These are phyloP conservation scores for Jamesozyma jinghongensis DNA, from an alignment of 805 yeast genomes.

Conservation along the genomic window DNA sequence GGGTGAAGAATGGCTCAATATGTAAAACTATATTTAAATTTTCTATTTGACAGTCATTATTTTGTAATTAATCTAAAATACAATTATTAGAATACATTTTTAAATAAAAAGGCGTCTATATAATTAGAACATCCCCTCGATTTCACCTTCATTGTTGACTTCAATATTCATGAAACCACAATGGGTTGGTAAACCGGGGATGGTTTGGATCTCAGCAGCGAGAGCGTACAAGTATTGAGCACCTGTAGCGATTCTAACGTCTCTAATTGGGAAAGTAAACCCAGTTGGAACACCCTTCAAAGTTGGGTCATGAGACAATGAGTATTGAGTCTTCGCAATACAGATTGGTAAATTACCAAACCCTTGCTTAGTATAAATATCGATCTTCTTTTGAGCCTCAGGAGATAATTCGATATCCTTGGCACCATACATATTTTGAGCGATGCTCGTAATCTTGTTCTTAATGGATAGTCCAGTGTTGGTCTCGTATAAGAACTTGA, in stretches of 20 bases:
- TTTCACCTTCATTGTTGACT: slow-evolving; percentile 80
- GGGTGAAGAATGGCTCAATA: too few relatives aligned
- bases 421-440: slow-evolving; percentile 90
- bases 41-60: too few relatives aligned
- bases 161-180: slow-evolving; percentile 97
- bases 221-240: slow-evolving; percentile 95
- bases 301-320: slow-evolving; percentile 86
- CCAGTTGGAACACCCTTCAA: slow-evolving; percentile 94
- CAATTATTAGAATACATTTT: too few relatives aligned
- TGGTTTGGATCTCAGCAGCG: slow-evolving; percentile 95
- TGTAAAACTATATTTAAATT: too few relatives aligned
- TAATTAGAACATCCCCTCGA: slow-evolving; percentile 85
- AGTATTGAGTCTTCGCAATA: slow-evolving; percentile 96
- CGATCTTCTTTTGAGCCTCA: slow-evolving; percentile 72
- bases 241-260: slow-evolving; percentile 88
- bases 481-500: slow-evolving; percentile 51
- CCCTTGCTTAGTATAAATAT: slow-evolving; percentile 76
- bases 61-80: too few relatives aligned
- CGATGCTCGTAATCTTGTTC: slow-evolving; percentile 70
- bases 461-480: slow-evolving; percentile 53
- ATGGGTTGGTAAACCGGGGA: slow-evolving; percentile 94
- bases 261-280: slow-evolving; percentile 88
- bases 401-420: slow-evolving; percentile 71
- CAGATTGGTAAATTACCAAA: slow-evolving; percentile 88
- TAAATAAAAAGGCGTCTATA: background rate